Base-by-base conservation (phyloP, 441 rosid genomes). In the Populus hybrid region DNA sequence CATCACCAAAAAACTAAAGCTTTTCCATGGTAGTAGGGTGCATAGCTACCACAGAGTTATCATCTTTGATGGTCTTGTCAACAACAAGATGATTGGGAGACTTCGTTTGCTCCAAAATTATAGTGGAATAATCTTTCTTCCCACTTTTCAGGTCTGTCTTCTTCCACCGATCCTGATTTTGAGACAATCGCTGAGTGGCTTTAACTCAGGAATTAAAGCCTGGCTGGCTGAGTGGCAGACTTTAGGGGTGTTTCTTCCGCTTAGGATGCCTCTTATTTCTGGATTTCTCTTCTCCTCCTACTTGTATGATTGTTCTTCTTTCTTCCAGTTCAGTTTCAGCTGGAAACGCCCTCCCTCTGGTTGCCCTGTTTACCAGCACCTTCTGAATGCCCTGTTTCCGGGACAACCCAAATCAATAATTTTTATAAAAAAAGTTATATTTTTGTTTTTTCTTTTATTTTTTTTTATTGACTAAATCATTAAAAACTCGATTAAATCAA, bases 11-110 rank as follows among this genome's bases (percentile, higher is more conserved):
- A 30, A 30, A 30, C 32, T 30, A 30, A 3, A 30, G 32, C 32
- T 3, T 30, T 30, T 30, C 32, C 32, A 30, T 30, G 32, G 32
- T 30, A 30, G 32, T 3, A 30, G 32, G 32, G 3, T 30, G 32
- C 32, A 30, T 30, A 30, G 32, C 32, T 30, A 30, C 32, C 32
- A 30, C 32, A 30, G 32, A 30, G 32, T 30, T 30, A 30, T 30
- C 32, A 30, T 3, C 32, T 30, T 30, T 30, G 71, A 69, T 34
- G 78, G 64, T 71, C 73, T 76, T 84, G 70, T 35, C 79, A 79
- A 70, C 61, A 16, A 4, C 20, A 46, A 46, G 57, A 46, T 46
- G 57, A 46, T 16, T 46, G 57, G 57, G 57, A 46, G 57, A 46
- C 57, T 46, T 46, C 57, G 4, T 46, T 46, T 46, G 7, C 57